Base-by-base conservation (phyloP, 2,329 filamentous ascomycete genomes). In the Clonostachys sp. region DNA sequence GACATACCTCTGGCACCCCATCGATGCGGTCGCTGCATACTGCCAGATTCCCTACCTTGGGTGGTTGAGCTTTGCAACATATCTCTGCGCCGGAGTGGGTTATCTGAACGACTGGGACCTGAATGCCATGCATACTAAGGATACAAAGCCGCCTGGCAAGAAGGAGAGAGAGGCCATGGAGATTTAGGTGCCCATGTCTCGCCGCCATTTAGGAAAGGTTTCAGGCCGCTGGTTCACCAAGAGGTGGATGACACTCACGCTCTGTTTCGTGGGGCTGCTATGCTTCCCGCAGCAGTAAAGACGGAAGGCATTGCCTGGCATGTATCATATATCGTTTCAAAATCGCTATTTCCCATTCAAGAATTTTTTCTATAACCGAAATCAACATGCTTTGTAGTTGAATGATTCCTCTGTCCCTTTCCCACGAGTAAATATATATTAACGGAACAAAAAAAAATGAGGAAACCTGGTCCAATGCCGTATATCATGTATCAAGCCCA, bases 21-120 rank as follows among this genome's bases (percentile, higher is more conserved):
- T 92, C 42, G 91, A 96, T 63, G 65, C 74, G 17, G 75, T 83
- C 8, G 83, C 89, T 17, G 87, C 83, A 14, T 91, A 82, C 80
- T 75, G 83, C 54, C 77, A 95, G 66, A 78, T 80, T 20, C 92
- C 91, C 1, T 97, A 96, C 62, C 69, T 95, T 24, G 87, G 74
- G 14, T 97, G 92, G 92, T 70, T 96, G 56, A 74, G 83, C 46
- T 96, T 95, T 62, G 91, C 91, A 34, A 90, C 87, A 0, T 97
- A 96, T 62, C 72, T 97, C 45, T 89, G 83, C 58, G 81, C 80
- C 2, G 83, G 83, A 1, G 77, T 83, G 4, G 84, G 86, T 2
- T 72, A 84, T 53, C 63, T 90, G 65, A 91, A 90, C 62, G 66
- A 72, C 44, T 90, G 86, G 86, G 75, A 81, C 54, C 68, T 87